A percentile compares a stretch with the other conserved stretches of the same genome.
These are phyloP conservation scores for Guyanaporus albipodus DNA, from an alignment of 768 basidiomycete species.

Conservation along the genomic window DNA sequence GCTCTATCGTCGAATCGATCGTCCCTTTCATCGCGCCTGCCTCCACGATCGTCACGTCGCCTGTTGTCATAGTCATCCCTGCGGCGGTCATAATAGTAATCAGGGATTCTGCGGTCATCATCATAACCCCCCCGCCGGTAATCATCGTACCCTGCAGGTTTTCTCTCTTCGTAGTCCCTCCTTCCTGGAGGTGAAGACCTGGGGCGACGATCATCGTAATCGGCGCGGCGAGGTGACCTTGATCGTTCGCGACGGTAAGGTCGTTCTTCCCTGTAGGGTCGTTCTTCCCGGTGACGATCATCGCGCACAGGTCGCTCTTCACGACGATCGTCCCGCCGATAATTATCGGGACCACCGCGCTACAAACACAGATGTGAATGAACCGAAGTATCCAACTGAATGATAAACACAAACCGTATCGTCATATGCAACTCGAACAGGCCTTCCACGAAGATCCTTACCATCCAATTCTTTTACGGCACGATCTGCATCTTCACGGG, in stretches of 20 bases:
- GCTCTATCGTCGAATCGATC: conserved; percentile 76
- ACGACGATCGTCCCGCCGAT: conserved; percentile 70
- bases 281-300: conserved; percentile 59
- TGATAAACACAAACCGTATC: conserved; percentile 47
- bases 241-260: conserved; percentile 74
- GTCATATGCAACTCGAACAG: conserved; percentile 67
- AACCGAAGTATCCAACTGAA: not conserved
- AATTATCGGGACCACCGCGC: conserved; percentile 69
- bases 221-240: conserved; percentile 73
- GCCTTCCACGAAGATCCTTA: conserved; percentile 81
- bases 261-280: conserved; percentile 48
- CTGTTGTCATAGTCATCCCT: conserved; percentile 67
- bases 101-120: conserved; percentile 81
- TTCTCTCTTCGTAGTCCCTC: conserved; percentile 81
- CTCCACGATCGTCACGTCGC: conserved; percentile 61
- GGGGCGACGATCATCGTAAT: conserved; percentile 73
- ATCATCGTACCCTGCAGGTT: conserved; percentile 92
- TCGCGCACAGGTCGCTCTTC: conserved; percentile 53
- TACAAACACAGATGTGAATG: conserved; percentile 22
- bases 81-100: conserved; percentile 84
- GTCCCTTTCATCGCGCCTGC: conserved; percentile 81
- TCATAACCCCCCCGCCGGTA: conserved; percentile 73
- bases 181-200: conserved; percentile 72
- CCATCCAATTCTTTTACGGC: conserved; percentile 87
- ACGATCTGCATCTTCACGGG: conserved; percentile 86